Evolutionary conservation across 768 basidiomycete genomes (phyloP).

Genomic region (Rossbeevera mucosa): DNA sequence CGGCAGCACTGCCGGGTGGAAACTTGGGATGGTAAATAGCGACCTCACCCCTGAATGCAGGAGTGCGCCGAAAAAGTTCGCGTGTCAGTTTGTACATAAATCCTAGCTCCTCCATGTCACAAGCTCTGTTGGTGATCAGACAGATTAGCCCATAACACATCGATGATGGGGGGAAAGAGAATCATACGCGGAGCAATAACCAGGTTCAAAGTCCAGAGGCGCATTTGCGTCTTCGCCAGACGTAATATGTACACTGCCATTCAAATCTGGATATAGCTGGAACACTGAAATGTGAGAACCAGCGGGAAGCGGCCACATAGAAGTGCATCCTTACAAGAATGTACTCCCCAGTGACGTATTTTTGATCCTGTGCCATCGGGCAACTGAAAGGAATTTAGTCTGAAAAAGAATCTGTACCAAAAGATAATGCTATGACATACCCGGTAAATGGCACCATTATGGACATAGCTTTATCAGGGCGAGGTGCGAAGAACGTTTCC

Average conservation of each 20-base stretch:
- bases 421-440: background rate
- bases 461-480: background rate
- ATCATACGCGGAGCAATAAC: conserved; percentile 40
- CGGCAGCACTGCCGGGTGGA: conserved; percentile 24
- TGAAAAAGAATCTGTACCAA: background rate
- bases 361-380: background rate
- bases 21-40: conserved; percentile 27
- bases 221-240: conserved; percentile 39
- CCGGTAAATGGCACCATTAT: background rate
- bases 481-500: background rate
- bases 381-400: background rate
- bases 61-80: conserved; percentile 54
- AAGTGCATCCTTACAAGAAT: conserved; percentile 24
- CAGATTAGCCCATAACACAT: background rate
- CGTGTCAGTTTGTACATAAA: conserved; percentile 54
- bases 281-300: background rate
- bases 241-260: conserved; percentile 46
- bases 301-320: background rate
- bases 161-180: background rate
- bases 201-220: conserved; percentile 42
- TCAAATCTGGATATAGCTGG: conserved; percentile 42
- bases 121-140: conserved; percentile 10
- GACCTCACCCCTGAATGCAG: conserved; percentile 22
- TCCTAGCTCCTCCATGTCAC: conserved; percentile 42
- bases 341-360: background rate